phyloP scores from a whole-genome alignment of 352 stramenopile genomes.

The Phytopythium litorale region DNA sequence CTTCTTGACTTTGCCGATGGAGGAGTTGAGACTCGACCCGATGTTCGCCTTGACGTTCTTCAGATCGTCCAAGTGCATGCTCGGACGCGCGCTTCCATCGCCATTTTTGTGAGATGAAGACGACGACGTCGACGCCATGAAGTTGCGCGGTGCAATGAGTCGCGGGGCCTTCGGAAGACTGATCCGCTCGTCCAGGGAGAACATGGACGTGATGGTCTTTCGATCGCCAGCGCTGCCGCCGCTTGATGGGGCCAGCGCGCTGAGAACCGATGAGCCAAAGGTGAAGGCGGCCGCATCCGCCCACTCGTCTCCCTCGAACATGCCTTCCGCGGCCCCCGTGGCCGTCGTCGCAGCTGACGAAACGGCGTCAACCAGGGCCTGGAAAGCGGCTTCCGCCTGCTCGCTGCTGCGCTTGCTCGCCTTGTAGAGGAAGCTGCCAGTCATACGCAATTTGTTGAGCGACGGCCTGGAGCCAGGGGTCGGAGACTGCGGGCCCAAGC shows the following conservation, averaged over 20 bases:
- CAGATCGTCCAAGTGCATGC: conserved; percentile 55
- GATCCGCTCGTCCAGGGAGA: conserved; percentile 59
- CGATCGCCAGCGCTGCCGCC: conserved; percentile 21
- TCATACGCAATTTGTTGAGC: conserved; percentile 52
- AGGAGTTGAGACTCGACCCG: conserved; percentile 67
- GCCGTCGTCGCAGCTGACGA: conserved; percentile 42
- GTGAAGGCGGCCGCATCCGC: conserved; percentile 28
- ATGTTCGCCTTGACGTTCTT: conserved; percentile 76
- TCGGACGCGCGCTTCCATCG: conserved; percentile 17
- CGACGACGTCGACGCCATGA: conserved; percentile 19
- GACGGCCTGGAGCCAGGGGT: conserved; percentile 25
- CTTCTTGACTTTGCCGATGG: conserved; percentile 69
- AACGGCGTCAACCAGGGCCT: conserved; percentile 61
- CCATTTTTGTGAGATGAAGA: conserved; percentile 17
- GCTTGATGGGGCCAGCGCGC: conserved; percentile 8
- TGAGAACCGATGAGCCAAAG: conserved; percentile 25
- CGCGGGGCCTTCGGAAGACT: conserved; percentile 48
- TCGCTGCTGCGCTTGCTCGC: conserved; percentile 62
- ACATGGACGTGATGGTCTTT: conserved; percentile 44
- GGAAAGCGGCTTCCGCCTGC: conserved; percentile 69
- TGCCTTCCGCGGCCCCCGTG: conserved; percentile 24
- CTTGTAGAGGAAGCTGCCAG: conserved; percentile 65
- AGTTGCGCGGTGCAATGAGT: conserved; percentile 41
- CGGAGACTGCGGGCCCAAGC: conserved; percentile 9
- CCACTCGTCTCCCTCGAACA: conserved; percentile 60